These are phyloP conservation scores for Linderina pennispora DNA, from an alignment of 192 early-diverging fungal genomes.

Conservation along the genomic window DNA sequence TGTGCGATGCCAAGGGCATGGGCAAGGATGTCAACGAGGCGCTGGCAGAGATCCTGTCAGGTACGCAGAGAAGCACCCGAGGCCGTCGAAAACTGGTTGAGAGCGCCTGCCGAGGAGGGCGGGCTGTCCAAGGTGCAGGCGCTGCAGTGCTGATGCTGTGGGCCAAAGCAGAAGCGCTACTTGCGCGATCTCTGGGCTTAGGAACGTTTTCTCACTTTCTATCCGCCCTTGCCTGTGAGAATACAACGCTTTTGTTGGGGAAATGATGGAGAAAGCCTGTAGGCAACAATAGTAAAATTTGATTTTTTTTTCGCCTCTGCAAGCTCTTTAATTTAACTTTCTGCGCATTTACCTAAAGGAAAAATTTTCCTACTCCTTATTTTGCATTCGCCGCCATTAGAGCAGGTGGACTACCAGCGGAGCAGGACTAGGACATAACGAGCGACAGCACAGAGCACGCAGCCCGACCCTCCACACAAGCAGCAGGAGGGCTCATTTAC, in stretches of 20 bases:
- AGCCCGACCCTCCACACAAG: no score
- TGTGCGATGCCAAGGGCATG: slow-evolving; percentile 87
- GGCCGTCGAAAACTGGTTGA: not conserved
- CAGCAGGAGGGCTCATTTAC: no score
- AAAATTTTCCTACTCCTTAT: not conserved
- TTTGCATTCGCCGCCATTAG: no score
- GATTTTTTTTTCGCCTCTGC: not conserved
- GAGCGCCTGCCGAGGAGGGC: not conserved
- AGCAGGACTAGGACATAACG: no score
- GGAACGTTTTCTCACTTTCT: no score
- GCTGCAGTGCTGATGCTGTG: slow-evolving; percentile 53
- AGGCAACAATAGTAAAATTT: no score
- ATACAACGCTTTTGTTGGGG: no score
- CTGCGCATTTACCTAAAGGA: not conserved
- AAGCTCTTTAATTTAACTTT: not conserved
- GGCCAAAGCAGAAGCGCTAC: slow-evolving; percentile 31
- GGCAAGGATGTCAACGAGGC: slow-evolving; percentile 79
- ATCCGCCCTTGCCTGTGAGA: no score
- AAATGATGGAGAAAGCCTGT: no score
- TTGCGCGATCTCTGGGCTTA: slow-evolving; percentile 43
- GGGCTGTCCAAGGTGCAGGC: slow-evolving; percentile 11
- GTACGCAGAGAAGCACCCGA: slow-evolving; percentile 35
- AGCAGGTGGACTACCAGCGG: no score
- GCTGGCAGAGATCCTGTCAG: slow-evolving; percentile 57
- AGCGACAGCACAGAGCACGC: not conserved